Base-by-base conservation (phyloP, 768 basidiomycete species). In the Lactarius deliciosus region DNA sequence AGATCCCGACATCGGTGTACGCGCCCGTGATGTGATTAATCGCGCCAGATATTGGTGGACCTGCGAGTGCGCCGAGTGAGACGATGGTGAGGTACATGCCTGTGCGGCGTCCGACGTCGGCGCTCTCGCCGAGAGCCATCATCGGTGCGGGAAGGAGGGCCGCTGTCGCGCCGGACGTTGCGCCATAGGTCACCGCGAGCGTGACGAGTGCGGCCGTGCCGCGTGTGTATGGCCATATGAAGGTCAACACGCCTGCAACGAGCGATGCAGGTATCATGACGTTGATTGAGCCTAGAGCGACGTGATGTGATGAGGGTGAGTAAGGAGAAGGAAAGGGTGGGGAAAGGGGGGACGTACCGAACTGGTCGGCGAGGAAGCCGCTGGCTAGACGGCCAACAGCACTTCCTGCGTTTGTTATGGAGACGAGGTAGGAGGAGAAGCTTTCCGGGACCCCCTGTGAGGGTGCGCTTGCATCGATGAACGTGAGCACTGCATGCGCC, bases 1-100 rank as follows among this genome's bases (percentile, higher is more conserved):
- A 87, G 60, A 79, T 77, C 16, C 86, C 86, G 10, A 86, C 85
- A 2, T 72, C 78, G 47, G 79, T 76, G 70, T 84, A 92, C 0
- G 80, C 80, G 2, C 81, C 82, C 1, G 86, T 83, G 0, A 81
- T 78, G 0, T 73, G 73, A 61, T 82, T 81, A 69, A 92, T 89
- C 0, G 86, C 86, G 0, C 90, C 90, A 9, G 88, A 88, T 66
- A 91, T 87, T 0, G 90, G 90, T 3, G 89, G 88, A 0, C 90
- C 90, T 0, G 80, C 81, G 3, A 91, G 77, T 0, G 86, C 87
- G 9, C 88, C 88, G 20, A 90, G 45, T 0, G 89, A 81, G 28
- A 85, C 64, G 59, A 88, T 79, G 36, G 82, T 87, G 74, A 87
- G 78, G 66, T 83, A 84, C 80, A 90, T 85, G 7, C 90, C 90